phyloP scores from a whole-genome alignment of 169 alveolate species.

The Plasmodium cynomolgi region DNA sequence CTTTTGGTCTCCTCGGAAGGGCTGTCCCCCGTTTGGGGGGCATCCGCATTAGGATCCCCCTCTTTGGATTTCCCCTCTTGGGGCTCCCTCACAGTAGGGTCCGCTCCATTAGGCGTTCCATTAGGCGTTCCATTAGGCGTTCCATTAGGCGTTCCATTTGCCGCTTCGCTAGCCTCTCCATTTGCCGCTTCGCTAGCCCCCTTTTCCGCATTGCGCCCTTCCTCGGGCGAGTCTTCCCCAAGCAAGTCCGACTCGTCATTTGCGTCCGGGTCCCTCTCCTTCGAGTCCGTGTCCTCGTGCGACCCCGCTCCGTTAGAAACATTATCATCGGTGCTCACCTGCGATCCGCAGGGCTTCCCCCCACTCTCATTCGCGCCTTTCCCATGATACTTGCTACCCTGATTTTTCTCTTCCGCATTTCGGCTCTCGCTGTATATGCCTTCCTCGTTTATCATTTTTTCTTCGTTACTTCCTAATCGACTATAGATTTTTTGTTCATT shows the following conservation, averaged over 20 bases:
- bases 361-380: not conserved
- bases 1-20: not conserved
- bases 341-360: not conserved
- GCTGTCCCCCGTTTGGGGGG: not conserved
- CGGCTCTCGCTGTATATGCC: not conserved
- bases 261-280: not conserved
- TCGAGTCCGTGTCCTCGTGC: constrained; percentile 1
- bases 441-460: not conserved
- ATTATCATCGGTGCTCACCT: constrained; percentile 13
- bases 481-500: not conserved
- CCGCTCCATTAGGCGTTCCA: too few relatives aligned
- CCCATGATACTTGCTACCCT: not conserved
- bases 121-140: too few relatives aligned
- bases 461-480: not conserved
- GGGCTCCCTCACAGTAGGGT: not conserved
- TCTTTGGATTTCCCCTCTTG: not conserved
- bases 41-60: not conserved
- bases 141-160: not conserved
- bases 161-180: not conserved
- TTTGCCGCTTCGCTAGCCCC: not conserved
- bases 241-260: not conserved
- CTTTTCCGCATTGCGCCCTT: not conserved
- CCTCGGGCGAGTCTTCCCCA: not conserved
- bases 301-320: not conserved
- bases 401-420: constrained; percentile 15